Percentiles rank a stretch among this genome's conserved stretches.
Evolutionary conservation across 768 basidiomycete genomes (phyloP).

Genomic region (Paxillus rubicundulus): DNA sequence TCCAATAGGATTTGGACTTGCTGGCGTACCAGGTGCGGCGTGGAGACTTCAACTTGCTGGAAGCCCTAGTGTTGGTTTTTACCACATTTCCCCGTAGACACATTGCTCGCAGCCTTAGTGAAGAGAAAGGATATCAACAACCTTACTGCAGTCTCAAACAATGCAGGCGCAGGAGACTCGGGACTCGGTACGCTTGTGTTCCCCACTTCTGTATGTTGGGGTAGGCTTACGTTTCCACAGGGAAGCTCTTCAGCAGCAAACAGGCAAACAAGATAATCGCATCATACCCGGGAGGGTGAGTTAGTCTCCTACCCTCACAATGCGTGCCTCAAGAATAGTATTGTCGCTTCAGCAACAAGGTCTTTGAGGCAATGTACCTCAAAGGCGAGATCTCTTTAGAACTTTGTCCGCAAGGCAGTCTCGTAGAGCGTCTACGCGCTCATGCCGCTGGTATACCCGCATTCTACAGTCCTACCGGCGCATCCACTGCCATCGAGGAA

Average conservation of each 20-base stretch:
- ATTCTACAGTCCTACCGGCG: conserved; percentile 92
- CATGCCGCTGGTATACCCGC: conserved; percentile 90
- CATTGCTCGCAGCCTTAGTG: conserved; percentile 74
- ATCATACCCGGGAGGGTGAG: conserved; percentile 85
- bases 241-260: conserved; percentile 67
- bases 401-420: conserved; percentile 88
- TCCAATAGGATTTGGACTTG: conserved; percentile 76
- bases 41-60: neutral
- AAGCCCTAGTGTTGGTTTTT: neutral
- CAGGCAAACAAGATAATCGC: conserved; percentile 84
- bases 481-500: conserved; percentile 76
- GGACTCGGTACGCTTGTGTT: conserved; percentile 55
- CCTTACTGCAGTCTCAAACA: conserved; percentile 86
- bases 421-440: conserved; percentile 84
- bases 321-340: neutral
- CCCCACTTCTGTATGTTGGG: neutral
- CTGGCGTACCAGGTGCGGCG: conserved; percentile 76
- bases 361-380: conserved; percentile 80
- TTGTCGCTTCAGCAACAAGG: conserved; percentile 64
- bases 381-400: conserved; percentile 80
- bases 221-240: conserved; percentile 35
- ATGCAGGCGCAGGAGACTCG: conserved; percentile 68
- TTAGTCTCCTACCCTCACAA: conserved; percentile 4
- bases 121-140: conserved; percentile 70
- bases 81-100: conserved; percentile 47